Conservation (phyloP, 495 filamentous ascomycete species). For the Aspergillus sparsus region DNA sequence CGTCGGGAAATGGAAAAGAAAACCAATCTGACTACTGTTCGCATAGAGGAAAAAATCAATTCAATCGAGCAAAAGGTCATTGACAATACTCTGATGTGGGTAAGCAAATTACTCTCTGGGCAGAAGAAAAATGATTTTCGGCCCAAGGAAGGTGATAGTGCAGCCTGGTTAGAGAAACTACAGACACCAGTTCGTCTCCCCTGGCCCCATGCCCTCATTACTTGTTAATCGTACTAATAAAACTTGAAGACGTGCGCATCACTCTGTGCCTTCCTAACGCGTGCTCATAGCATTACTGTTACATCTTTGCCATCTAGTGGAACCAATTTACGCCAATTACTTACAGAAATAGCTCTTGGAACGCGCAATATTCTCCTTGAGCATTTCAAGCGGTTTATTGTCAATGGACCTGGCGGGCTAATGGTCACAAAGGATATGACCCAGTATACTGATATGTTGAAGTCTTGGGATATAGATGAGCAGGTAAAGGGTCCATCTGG, state of each 20-base stretch:
- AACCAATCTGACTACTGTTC: conserved; percentile 66
- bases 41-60: conserved; percentile 87
- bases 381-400: conserved; percentile 90
- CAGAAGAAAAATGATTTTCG: conserved; percentile 95
- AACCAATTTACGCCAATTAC: conserved; percentile 73
- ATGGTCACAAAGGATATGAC: conserved; percentile 97
- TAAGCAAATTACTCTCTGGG: conserved; percentile 66
- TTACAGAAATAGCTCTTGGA: conserved; percentile 81
- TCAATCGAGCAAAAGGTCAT: conserved; percentile 82
- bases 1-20: conserved; percentile 88
- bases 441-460: conserved; percentile 80
- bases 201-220: background rate
- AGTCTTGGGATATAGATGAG: conserved; percentile 77
- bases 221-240: conserved; percentile 1
- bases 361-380: conserved; percentile 77
- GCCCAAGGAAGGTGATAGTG: conserved; percentile 79
- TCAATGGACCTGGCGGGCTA: conserved; percentile 87
- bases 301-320: conserved; percentile 70
- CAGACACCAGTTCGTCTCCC: conserved; percentile 65
- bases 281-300: conserved; percentile 58
- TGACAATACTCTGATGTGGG: conserved; percentile 79
- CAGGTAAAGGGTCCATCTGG: conserved; percentile 54
- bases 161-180: conserved; percentile 71
- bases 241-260: conserved; percentile 64
- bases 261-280: conserved; percentile 74